These are phyloP conservation scores for Ambrosia trifida DNA, from an alignment of 129 eudicot species.

Conservation along the genomic window DNA sequence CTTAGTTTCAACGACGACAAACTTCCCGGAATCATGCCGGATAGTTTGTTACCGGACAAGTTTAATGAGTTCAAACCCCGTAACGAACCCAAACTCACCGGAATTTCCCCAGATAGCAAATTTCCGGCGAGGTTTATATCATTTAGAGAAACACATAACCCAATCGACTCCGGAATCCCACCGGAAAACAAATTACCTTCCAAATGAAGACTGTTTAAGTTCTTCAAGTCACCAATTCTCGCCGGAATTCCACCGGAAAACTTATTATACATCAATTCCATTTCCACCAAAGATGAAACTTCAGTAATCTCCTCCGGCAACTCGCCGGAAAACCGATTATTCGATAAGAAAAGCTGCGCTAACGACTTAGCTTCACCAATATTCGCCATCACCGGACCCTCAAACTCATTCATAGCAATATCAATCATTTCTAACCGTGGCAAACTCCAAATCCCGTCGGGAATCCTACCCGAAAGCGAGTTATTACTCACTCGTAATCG, in stretches of 20 bases:
- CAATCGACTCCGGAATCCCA: slow-evolving; percentile 56
- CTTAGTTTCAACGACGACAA: slow-evolving; percentile 44
- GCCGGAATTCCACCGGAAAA: slow-evolving; percentile 56
- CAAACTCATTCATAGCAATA: slow-evolving; percentile 55
- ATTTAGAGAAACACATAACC: slow-evolving; percentile 55
- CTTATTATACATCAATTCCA: slow-evolving; percentile 50
- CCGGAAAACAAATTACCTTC: slow-evolving; percentile 54
- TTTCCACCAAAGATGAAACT: slow-evolving; percentile 47
- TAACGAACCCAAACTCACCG: slow-evolving; percentile 49
- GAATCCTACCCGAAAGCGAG: slow-evolving; percentile 35
- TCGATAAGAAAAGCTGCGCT: slow-evolving; percentile 47
- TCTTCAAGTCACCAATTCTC: slow-evolving; percentile 43
- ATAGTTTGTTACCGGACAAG: slow-evolving; percentile 55
- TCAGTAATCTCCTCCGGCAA: slow-evolving; percentile 46
- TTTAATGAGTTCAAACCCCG: slow-evolving; percentile 55
- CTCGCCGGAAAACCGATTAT: slow-evolving; percentile 58
- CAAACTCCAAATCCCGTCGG: slow-evolving; percentile 37
- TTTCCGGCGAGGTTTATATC: slow-evolving; percentile 54
- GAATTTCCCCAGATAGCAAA: slow-evolving; percentile 50
- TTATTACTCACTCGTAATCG: slow-evolving; percentile 35
- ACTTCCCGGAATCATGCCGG: slow-evolving; percentile 56
- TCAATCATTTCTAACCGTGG: slow-evolving; percentile 21
- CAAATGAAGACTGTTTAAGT: slow-evolving; percentile 42
- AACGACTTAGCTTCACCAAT: slow-evolving; percentile 53
- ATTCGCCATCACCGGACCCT: slow-evolving; percentile 44